Evolutionary conservation across 805 yeast species (phyloP).

Genomic region (Wickerhamiella sorbophila): DNA sequence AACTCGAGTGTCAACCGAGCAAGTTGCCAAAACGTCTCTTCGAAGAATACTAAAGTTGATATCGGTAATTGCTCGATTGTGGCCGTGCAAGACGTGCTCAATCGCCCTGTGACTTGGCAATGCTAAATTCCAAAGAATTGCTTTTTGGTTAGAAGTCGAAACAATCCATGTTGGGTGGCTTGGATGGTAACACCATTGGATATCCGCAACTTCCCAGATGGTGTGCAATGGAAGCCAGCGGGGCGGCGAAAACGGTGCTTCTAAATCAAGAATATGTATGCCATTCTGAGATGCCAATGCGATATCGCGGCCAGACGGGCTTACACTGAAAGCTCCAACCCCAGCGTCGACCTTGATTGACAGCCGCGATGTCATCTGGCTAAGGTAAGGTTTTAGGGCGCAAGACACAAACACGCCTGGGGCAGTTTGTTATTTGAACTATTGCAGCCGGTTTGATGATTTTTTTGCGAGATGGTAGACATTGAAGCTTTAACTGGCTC

Average conservation of each 20-base stretch:
- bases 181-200: conserved; percentile 92
- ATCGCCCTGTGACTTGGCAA: conserved; percentile 61
- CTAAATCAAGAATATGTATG: conserved; percentile 75
- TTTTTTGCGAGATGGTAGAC: too few species aligned
- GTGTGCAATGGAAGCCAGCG: conserved; percentile 86
- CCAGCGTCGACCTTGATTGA: conserved; percentile 83
- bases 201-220: conserved; percentile 97
- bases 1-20: conserved; percentile 81
- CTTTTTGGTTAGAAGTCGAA: conserved; percentile 90
- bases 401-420: too few species aligned
- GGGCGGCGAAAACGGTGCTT: conserved; percentile 91
- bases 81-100: conserved; percentile 77
- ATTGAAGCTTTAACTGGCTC: too few species aligned
- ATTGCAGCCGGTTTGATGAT: too few species aligned
- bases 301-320: conserved; percentile 85
- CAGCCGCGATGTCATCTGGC: conserved; percentile 53
- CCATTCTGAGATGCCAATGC: conserved; percentile 83
- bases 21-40: conserved; percentile 81
- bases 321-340: conserved; percentile 76
- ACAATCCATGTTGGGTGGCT: conserved; percentile 82
- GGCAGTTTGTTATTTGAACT: too few species aligned
- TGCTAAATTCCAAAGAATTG: conserved; percentile 82
- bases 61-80: conserved; percentile 87
- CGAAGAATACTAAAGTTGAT: conserved; percentile 79
- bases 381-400: too few species aligned